Conservation (phyloP, 495 filamentous ascomycete genomes). For the Daldinia vernicosa region DNA sequence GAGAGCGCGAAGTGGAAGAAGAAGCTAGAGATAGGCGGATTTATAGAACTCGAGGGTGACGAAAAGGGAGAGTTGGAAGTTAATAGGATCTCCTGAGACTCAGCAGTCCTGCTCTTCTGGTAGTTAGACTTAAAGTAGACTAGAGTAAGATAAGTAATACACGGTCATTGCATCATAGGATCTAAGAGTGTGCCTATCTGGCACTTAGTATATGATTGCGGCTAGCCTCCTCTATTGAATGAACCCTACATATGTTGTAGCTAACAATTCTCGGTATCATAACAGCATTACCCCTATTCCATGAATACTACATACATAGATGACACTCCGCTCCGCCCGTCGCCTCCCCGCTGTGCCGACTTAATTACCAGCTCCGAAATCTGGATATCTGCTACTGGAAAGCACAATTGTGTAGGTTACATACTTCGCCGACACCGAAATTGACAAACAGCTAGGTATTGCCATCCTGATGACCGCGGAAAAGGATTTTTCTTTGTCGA, state of each 20-base stretch:
- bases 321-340: neutral
- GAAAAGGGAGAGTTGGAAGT: conserved; percentile 54
- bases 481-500: neutral
- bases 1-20: conserved; percentile 92
- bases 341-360: neutral
- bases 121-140: conserved; percentile 2
- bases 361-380: neutral
- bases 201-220: neutral
- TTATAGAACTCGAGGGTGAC: conserved; percentile 61
- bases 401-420: neutral
- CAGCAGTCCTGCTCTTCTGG: neutral
- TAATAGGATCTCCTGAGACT: conserved; percentile 52
- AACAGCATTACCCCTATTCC: neutral
- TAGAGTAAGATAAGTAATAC: conserved; percentile 3
- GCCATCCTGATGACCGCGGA: neutral
- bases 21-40: conserved; percentile 70
- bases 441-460: neutral
- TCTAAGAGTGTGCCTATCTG: neutral
- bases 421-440: neutral
- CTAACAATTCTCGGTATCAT: neutral
- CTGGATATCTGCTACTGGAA: neutral
- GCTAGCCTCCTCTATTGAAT: neutral
- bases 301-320: neutral
- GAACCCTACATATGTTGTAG: neutral
- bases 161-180: neutral